Conservation (phyloP, 441 rosid species). For the Erysimum cheiri region DNA sequence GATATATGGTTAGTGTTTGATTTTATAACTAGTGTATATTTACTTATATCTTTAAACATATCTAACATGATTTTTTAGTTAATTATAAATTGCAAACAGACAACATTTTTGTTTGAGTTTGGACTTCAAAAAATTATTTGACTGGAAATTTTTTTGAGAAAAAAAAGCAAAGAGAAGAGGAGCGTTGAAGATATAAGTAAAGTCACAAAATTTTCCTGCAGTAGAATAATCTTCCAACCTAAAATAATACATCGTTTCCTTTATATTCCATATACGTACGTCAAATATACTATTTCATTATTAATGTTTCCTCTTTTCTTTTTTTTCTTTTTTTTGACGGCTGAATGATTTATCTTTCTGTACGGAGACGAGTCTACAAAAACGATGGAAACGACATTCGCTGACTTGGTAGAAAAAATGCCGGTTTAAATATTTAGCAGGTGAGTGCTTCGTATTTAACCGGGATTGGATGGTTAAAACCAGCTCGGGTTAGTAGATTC, state of each 20-base stretch:
- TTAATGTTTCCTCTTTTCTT: neutral
- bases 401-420: constrained; percentile 19
- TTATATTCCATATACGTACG: constrained; percentile 18
- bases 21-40: no score
- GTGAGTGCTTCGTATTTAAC: constrained; percentile 82
- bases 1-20: no score
- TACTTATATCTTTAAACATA: no score
- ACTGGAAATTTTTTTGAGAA: neutral
- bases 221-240: constrained; percentile 30
- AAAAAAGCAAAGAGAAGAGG: constrained; percentile 14
- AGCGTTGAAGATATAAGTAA: constrained; percentile 22
- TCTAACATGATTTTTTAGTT: no score
- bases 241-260: constrained; percentile 10
- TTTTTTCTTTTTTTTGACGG: neutral
- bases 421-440: constrained; percentile 53
- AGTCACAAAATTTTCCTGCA: constrained; percentile 74
- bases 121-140: neutral
- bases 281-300: neutral
- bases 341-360: constrained; percentile 37
- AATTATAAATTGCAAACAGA: no score
- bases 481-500: constrained; percentile 70
- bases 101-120: no score
- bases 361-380: constrained; percentile 56
- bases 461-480: constrained; percentile 77
- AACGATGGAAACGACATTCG: constrained; percentile 20